Base-by-base conservation (phyloP, 2,329 filamentous ascomycete species). In the Fusarium chuoi region DNA sequence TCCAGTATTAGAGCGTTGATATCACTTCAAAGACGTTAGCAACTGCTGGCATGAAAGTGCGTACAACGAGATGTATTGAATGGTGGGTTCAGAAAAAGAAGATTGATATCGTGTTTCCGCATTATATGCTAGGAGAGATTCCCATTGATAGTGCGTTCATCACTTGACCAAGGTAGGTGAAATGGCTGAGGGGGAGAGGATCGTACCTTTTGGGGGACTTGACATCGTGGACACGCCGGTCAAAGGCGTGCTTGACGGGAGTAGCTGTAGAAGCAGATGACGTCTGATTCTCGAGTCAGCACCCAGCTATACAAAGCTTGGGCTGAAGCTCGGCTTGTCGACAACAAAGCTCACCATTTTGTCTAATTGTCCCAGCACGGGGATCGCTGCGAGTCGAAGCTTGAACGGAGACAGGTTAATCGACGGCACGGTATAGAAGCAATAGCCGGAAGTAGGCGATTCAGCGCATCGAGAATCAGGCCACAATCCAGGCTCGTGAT, bases 121-220 rank as follows among this genome's bases (percentile, higher is more conserved):
- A 99, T 89, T 84, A 83, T 85, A 87, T 90, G 89, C 94, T 98
- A 94, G 93, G 96, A 99, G 97, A 99, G 96, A 99, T 99, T 99
- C 96, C 96, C 96, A 99, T 98, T 97, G 92, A 94, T 92, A 91
- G 88, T 85, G 85, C 88, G 87, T 94, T 97, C 95, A 97, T 97
- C 87, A 90, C 87, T 78, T 85, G 74, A 75, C 73, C 55, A 18
- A 33, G 42, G n/a, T 28, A 41, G 52, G 36, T 52, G 48, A 42
- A 57, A 59, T 58, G 26, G 48, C 38, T 44, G 42, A 17, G 7
- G 18, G 28, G 20, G 28, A 44, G 26, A 33, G 35, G 24, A 65
- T 89, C 92, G 85, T 91, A 98, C 96, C 91, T 94, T 85, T 98
- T 99, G 39, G 93, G 93, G 55, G 94, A 91, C 80, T 94, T 96